Percentiles rank a stretch among this genome's conserved stretches.
These are phyloP conservation scores for Penicillium odoratum DNA, from an alignment of 495 filamentous ascomycete species.

Conservation along the genomic window DNA sequence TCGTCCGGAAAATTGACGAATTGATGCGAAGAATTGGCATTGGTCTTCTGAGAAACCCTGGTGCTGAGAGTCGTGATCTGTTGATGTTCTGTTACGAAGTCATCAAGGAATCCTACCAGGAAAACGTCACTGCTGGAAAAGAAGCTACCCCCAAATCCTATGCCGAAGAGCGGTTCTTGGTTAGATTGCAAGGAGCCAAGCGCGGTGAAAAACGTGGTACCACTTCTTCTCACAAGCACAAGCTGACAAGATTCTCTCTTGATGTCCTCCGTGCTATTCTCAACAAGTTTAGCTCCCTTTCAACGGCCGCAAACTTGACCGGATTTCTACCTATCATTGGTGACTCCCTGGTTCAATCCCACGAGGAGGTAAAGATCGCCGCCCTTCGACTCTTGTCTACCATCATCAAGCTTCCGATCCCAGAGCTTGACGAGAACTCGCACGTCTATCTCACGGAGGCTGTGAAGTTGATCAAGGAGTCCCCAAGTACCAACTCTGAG, in stretches of 20 bases:
- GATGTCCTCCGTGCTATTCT: conserved; percentile 80
- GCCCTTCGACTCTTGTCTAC: conserved; percentile 79
- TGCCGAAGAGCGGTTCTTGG: conserved; percentile 68
- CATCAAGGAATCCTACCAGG: conserved; percentile 78
- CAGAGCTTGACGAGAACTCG: conserved; percentile 64
- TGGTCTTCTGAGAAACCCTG: conserved; percentile 77
- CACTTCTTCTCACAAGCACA: conserved; percentile 76
- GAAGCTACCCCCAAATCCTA: conserved; percentile 50
- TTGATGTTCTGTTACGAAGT: conserved; percentile 93
- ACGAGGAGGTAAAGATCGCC: conserved; percentile 88
- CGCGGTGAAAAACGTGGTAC: conserved; percentile 60
- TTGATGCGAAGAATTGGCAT: conserved; percentile 79
- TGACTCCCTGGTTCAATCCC: conserved; percentile 74
- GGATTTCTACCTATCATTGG: conserved; percentile 88
- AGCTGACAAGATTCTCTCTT: conserved; percentile 80
- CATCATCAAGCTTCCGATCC: conserved; percentile 80
- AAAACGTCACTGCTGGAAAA: conserved; percentile 32
- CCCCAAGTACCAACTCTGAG: conserved; percentile 74
- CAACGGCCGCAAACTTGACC: conserved; percentile 72
- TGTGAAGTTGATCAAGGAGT: conserved; percentile 74
- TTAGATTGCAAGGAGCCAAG: conserved; percentile 72
- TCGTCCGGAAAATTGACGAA: conserved; percentile 86
- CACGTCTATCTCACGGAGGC: conserved; percentile 80
- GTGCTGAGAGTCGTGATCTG: conserved; percentile 71
- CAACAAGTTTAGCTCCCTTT: conserved; percentile 75